Conservation (phyloP, 805 yeast species). For the Sugiyamaella chiloensis region DNA sequence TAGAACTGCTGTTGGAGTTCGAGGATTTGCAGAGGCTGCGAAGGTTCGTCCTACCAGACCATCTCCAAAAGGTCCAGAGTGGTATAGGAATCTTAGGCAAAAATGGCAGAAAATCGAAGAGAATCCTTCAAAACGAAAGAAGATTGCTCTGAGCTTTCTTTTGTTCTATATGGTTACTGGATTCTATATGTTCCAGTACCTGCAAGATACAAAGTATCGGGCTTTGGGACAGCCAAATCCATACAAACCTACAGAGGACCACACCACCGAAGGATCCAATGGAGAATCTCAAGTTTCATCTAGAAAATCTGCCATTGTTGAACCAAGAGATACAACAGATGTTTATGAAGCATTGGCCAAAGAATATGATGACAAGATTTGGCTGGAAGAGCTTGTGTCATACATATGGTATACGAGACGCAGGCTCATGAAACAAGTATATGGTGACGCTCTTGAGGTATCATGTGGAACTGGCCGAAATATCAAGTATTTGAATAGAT, state of each 20-base stretch:
- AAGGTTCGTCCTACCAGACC: too few species aligned
- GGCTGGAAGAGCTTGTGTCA: constrained; percentile 60
- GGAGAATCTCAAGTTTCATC: constrained; percentile 1
- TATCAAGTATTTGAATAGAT: constrained; percentile 65
- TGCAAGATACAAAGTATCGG: constrained; percentile 34
- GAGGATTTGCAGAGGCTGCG: too few species aligned
- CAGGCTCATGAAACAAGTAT: constrained; percentile 72
- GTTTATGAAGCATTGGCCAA: constrained; percentile 66
- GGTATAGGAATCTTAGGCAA: constrained; percentile 8
- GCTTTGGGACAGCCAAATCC: constrained; percentile 35
- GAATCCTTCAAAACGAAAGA: constrained; percentile 19
- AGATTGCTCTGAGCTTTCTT: constrained; percentile 22
- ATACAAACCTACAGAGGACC: constrained; percentile 25
- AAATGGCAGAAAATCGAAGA: constrained; percentile 16
- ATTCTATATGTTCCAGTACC: constrained; percentile 28
- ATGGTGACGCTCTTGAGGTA: constrained; percentile 91
- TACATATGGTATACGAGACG: constrained; percentile 55
- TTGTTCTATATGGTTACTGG: constrained; percentile 25
- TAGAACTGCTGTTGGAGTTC: too few species aligned
- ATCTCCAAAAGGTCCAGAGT: constrained; percentile 3
- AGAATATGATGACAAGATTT: constrained; percentile 76
- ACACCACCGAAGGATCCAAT: neutral
- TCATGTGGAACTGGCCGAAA: constrained; percentile 97
- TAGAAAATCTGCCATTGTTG: constrained; percentile 43
- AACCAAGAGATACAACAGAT: constrained; percentile 73